Evolutionary conservation across 192 early-diverging fungal species (phyloP).

Genomic region (Coemansia sp.): DNA sequence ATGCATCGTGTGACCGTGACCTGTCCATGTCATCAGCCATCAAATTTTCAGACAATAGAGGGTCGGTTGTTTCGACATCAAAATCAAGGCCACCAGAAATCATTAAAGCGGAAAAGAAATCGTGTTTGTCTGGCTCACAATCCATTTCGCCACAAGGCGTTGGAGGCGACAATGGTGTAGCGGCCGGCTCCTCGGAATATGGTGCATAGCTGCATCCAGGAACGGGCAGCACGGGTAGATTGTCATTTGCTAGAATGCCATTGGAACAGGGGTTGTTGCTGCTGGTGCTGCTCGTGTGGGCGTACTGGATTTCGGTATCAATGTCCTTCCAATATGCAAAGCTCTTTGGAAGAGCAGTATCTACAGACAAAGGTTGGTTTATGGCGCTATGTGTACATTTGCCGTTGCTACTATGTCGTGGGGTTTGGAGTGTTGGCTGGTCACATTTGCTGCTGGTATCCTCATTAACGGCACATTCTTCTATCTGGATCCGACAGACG

Average conservation of each 20-base stretch:
- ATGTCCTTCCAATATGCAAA: constrained; percentile 7
- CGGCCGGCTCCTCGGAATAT: constrained; percentile 11
- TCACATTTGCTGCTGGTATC: background rate
- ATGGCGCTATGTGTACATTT: background rate
- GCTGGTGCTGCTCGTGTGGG: constrained; percentile 8
- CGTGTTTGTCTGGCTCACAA: background rate
- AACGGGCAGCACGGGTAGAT: constrained; percentile 5
- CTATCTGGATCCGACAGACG: constrained; percentile 27
- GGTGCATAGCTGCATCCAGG: constrained; percentile 10
- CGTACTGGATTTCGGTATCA: background rate
- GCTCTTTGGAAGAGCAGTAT: background rate
- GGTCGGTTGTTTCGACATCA: background rate
- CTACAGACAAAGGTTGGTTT: background rate
- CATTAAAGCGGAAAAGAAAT: background rate
- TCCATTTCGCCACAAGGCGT: background rate
- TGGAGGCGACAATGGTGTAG: constrained; percentile 7
- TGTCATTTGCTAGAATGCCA: background rate
- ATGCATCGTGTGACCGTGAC: background rate
- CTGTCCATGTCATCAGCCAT: background rate
- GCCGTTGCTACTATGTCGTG: background rate
- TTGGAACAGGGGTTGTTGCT: constrained; percentile 8
- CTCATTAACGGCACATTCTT: background rate
- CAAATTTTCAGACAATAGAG: background rate
- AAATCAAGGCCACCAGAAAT: background rate
- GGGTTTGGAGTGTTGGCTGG: background rate